Evolutionary conservation across 2,329 filamentous ascomycete species (phyloP).

Genomic region (Sporothrix curviconia): DNA sequence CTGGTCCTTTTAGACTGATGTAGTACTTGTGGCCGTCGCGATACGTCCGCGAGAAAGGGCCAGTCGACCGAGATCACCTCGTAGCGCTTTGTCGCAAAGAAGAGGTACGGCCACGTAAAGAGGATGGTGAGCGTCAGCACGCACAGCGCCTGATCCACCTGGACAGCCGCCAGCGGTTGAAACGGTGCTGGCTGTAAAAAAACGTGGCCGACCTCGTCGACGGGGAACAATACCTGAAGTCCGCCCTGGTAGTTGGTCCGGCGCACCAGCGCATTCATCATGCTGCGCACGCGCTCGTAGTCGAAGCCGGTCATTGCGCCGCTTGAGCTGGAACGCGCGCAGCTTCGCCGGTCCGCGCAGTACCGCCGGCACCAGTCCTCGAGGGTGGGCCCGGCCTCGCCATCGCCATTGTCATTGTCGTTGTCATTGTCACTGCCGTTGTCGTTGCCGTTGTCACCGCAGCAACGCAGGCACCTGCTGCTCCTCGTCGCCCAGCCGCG

Average conservation of each 20-base stretch:
- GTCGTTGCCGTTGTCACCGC: neutral
- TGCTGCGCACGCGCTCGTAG: conserved; percentile 41
- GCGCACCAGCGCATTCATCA: conserved; percentile 51
- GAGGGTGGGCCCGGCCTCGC: conserved; percentile 30
- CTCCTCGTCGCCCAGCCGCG: conserved; percentile 21
- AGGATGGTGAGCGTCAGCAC: conserved; percentile 62
- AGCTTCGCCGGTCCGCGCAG: conserved; percentile 51
- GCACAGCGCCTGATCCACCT: conserved; percentile 60
- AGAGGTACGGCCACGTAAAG: conserved; percentile 64
- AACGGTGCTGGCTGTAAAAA: conserved; percentile 56
- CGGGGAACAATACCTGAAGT: conserved; percentile 52
- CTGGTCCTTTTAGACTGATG: conserved; percentile 47
- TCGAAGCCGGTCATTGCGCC: conserved; percentile 56
- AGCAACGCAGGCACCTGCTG: too few species aligned
- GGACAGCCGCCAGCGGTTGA: conserved; percentile 60
- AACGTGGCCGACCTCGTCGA: conserved; percentile 49
- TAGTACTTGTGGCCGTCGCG: conserved; percentile 38
- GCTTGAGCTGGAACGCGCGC: conserved; percentile 48
- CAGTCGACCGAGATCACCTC: conserved; percentile 58
- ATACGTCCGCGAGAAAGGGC: conserved; percentile 41
- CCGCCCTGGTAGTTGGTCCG: conserved; percentile 63
- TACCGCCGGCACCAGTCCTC: conserved; percentile 64
- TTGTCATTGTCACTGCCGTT: conserved; percentile 22
- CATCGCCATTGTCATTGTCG: neutral
- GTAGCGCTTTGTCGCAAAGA: conserved; percentile 60